Evolutionary conservation across 768 basidiomycete species (phyloP), one percentile per base, ranked within the genome.

Genomic region (Mrakia frigida): DNA sequence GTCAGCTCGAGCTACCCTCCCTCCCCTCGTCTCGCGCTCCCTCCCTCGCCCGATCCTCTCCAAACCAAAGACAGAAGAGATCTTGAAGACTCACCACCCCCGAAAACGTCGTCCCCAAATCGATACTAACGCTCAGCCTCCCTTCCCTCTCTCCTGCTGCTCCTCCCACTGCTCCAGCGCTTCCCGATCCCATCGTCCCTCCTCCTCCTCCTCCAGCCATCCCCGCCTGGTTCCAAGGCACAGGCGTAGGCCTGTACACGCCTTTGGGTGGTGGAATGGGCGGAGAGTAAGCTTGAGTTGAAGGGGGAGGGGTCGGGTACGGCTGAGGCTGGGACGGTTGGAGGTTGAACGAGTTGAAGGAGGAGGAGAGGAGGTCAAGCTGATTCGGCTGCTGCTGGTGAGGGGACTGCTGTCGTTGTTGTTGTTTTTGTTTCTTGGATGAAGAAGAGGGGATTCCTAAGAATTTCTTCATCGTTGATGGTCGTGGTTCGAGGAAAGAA

Each of bases 71-170:
- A 50, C 18, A 50, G 21, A 50, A 14, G 6, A 46, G 21, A 50
- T 4, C 16, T 18, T 2, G 11, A 11, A 9, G 5, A 60, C 71
- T 56, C 37, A 69, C 80, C 50, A 81, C 79, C 16, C 80, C 80
- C 2, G 78, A 77, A 68, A 81, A 81, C 14, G 80, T 81, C 11
- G 80, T 81, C 23, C 80, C 77, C 46, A 79, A 78, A 35, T 80
- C 80, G 31, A 80, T 74, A 6, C 75, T 75, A 35, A 80, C 78
- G 35, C 73, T 71, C 28, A 80, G 46, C 77, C 77, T 56, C 78
- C 79, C 31, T 37, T 28, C 28, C 68, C 28, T 61, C n/a, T 43
- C 25, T 41, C 72, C 35, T 73, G 73, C 9, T 9, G 31, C 37
- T 70, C 74, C 52, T 59, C 31, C 28, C n/a, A n/a, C n/a, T n/a